Evolutionary conservation across 108 stramenopile genomes (phyloP).

Genomic region (Nitzschia putrida): DNA sequence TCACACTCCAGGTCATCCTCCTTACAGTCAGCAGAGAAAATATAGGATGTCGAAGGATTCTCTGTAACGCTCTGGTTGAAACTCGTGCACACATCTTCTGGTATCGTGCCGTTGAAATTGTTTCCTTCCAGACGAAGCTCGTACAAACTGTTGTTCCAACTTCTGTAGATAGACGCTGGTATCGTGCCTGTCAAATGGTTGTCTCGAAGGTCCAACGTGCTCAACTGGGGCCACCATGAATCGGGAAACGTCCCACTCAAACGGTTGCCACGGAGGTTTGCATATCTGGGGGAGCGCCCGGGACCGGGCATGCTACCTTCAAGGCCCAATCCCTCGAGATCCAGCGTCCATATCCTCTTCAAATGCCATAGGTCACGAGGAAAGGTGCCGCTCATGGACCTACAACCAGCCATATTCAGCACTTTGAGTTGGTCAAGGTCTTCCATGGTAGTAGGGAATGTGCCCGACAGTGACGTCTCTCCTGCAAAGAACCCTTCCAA

Average conservation of each 20-base stretch:
- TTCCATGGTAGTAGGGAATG: not conserved
- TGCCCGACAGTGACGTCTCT: not conserved
- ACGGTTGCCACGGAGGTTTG: not conserved
- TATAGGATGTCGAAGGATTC: not conserved
- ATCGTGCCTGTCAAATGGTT: conserved; percentile 11
- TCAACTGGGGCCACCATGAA: too few species aligned
- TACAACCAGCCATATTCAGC: not conserved
- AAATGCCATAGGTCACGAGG: conserved; percentile 5
- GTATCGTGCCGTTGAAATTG: not conserved
- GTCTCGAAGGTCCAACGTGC: conserved; percentile 4
- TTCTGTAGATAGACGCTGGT: not conserved
- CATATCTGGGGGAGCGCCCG: not conserved
- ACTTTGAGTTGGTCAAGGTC: not conserved
- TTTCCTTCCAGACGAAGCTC: conserved; percentile 2
- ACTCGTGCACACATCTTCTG: not conserved
- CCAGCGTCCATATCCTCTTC: not conserved
- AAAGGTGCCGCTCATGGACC: conserved; percentile 2
- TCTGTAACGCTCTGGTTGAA: not conserved
- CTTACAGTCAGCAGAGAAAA: not conserved
- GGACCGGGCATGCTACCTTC: not conserved
- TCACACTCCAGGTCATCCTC: not conserved
- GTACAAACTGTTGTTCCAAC: not conserved
- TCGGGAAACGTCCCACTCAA: not conserved
- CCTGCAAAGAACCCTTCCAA: not conserved
- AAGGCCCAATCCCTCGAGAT: not conserved